Evolutionary conservation across 768 basidiomycete species (phyloP).

Genomic region (Russula foetens): DNA sequence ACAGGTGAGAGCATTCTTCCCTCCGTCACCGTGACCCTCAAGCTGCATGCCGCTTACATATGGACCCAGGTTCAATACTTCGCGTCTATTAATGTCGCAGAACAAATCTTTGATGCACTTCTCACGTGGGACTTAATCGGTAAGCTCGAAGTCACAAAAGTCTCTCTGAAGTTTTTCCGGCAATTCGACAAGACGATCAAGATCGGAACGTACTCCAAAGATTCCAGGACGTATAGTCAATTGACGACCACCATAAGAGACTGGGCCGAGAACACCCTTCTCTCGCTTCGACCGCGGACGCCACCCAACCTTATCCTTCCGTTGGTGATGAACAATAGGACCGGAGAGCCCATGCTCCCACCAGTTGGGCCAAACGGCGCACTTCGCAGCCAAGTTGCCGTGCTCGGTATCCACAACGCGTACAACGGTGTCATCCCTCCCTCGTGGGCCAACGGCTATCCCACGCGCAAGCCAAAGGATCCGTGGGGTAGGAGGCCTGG

Average conservation of each 20-base stretch:
- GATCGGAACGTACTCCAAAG: background rate
- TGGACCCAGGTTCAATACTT: constrained; percentile 25
- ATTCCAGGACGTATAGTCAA: background rate
- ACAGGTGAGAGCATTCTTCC: background rate
- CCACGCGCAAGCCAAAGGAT: too few relatives aligned
- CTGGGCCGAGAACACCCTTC: constrained; percentile 1
- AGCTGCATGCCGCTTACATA: background rate
- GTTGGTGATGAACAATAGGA: background rate
- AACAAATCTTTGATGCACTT: constrained; percentile 26
- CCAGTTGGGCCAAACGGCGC: too few relatives aligned
- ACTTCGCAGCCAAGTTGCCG: constrained; percentile 7
- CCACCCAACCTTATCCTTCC: background rate
- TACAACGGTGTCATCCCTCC: constrained; percentile 3
- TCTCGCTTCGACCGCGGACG: background rate
- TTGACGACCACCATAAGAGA: background rate
- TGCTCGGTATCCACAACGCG: background rate
- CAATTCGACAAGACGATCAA: background rate
- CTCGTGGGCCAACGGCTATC: constrained; percentile 5
- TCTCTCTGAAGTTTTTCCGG: constrained; percentile 24
- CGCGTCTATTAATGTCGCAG: constrained; percentile 24
- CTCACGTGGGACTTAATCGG: constrained; percentile 22
- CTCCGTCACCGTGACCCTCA: background rate
- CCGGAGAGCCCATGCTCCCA: background rate
- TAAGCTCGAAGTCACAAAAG: constrained; percentile 20
- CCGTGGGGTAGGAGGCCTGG: too few relatives aligned